These are phyloP conservation scores for Penicillium fimorum DNA, from an alignment of 495 filamentous ascomycete species.

Conservation along the genomic window DNA sequence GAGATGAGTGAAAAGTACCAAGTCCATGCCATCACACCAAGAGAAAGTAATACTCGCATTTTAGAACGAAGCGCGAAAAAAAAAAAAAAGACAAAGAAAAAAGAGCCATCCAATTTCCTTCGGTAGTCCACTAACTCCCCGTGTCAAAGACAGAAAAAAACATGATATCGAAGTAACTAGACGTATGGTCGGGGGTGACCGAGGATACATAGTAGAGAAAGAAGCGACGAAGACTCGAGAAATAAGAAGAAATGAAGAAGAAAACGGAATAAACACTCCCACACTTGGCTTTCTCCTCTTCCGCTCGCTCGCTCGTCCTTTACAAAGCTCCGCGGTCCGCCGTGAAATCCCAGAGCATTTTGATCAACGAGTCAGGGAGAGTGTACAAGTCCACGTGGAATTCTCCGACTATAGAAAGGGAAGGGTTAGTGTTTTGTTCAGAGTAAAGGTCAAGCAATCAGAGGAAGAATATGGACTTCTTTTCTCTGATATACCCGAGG, in stretches of 20 bases:
- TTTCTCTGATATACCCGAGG: not conserved
- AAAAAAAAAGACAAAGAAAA: slow-evolving; percentile 9
- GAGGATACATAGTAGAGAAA: slow-evolving; percentile 8
- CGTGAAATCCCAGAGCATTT: slow-evolving; percentile 92
- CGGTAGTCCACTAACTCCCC: slow-evolving; percentile 27
- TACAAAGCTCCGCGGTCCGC: slow-evolving; percentile 44
- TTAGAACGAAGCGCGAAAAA: not conserved
- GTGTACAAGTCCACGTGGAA: slow-evolving; percentile 99
- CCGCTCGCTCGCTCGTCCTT: slow-evolving; percentile 2
- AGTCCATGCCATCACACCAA: not conserved
- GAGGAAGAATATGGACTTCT: not conserved
- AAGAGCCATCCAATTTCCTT: slow-evolving; percentile 20
- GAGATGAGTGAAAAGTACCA: not conserved
- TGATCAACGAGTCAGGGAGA: slow-evolving; percentile 71
- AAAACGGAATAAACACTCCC: not conserved
- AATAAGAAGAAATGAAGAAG: not conserved
- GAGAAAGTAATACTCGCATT: not conserved
- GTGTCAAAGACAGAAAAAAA: slow-evolving; percentile 12
- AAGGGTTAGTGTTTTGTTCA: not conserved
- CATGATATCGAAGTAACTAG: slow-evolving; percentile 6
- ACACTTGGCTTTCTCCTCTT: not conserved
- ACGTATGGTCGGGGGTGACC: not conserved
- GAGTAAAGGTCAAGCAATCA: not conserved
- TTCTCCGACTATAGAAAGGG: slow-evolving; percentile 64
- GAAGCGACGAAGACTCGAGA: not conserved